Base-by-base conservation (phyloP, 2,329 filamentous ascomycete genomes). In the Cercospora sojina region DNA sequence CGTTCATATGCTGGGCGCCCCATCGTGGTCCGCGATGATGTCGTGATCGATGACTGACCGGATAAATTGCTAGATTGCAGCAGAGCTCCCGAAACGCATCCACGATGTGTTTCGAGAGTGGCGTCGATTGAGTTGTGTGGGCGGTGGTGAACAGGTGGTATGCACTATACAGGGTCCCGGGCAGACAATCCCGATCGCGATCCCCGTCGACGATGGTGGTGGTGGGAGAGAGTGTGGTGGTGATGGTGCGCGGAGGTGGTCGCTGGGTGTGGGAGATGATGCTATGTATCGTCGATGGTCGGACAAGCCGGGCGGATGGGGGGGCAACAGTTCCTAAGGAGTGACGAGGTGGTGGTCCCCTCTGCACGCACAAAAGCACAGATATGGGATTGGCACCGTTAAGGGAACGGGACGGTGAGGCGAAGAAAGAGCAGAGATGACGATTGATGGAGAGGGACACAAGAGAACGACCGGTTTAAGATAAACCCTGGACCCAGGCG, bases 401-500 rank as follows among this genome's bases (percentile, higher is more conserved):
- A 67, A 71, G 64, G 67, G 68, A 71, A 72, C 67, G 64, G 69
- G 43, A 25, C 20, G 51, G 29, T 55, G 25, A 55, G 13, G 65
- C 67, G 69, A 71, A 62, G 64, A 69, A 67, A 72, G 65, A 68
- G 66, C 67, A 70, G 67, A 69, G 72, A 72, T 66, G 70, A 70
- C 67, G 67, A 71, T 69, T 67, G 68, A 66, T 47, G 5, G 69
- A 72, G 70, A 61, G 62, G 23, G 70, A 72, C 49, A 68, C 60
- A 67, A 67, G 38, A 64, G 64, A 68, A 69, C 66, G 69, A 69
- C 64, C 67, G 67, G 69, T 73, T 72, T 67, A 71, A 68, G 68
- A 74, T 73, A 72, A 74, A 74, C 72, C 72, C 71, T 74, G 73
- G 72, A 72, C 66, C 64, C 62, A 64, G 66, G 64, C 66, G 65